These are phyloP conservation scores for Bryum argenteum DNA, from an alignment of 225 moss, liverwort and hornwort genomes.

Conservation along the genomic window DNA sequence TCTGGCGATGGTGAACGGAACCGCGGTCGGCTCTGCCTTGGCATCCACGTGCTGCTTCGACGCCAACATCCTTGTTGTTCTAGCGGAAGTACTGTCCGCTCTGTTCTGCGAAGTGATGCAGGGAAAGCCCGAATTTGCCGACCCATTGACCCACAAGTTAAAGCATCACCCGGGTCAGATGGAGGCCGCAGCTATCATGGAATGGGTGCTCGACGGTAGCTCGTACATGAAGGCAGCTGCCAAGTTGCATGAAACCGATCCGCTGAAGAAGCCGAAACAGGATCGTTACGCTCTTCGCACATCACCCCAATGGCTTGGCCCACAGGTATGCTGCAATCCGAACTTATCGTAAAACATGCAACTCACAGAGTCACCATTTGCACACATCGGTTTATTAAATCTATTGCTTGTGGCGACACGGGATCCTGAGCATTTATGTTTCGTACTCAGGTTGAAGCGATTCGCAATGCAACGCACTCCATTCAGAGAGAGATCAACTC, in stretches of 20 bases:
- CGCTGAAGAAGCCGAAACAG: slow-evolving; percentile 62
- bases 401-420: no score
- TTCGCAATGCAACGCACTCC: slow-evolving; percentile 47
- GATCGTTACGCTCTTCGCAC: slow-evolving; percentile 66
- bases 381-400: no score
- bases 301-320: slow-evolving; percentile 70
- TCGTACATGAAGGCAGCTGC: slow-evolving; percentile 53
- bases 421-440: neutral
- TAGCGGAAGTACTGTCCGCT: slow-evolving; percentile 63
- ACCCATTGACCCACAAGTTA: slow-evolving; percentile 49
- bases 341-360: no score
- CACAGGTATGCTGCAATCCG: slow-evolving; percentile 33
- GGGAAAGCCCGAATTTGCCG: slow-evolving; percentile 47
- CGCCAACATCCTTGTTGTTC: slow-evolving; percentile 62
- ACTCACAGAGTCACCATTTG: no score
- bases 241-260: slow-evolving; percentile 51
- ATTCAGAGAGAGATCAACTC: slow-evolving; percentile 73
- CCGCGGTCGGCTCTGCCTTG: slow-evolving; percentile 66
- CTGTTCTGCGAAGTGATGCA: slow-evolving; percentile 59
- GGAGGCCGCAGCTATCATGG: slow-evolving; percentile 56
- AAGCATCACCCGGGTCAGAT: slow-evolving; percentile 62
- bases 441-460: slow-evolving; percentile 31
- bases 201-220: slow-evolving; percentile 56
- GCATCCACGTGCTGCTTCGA: slow-evolving; percentile 69
- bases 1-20: slow-evolving; percentile 67